Conservation (phyloP, 2,329 filamentous ascomycete genomes). For the Talaromyces sp. region DNA sequence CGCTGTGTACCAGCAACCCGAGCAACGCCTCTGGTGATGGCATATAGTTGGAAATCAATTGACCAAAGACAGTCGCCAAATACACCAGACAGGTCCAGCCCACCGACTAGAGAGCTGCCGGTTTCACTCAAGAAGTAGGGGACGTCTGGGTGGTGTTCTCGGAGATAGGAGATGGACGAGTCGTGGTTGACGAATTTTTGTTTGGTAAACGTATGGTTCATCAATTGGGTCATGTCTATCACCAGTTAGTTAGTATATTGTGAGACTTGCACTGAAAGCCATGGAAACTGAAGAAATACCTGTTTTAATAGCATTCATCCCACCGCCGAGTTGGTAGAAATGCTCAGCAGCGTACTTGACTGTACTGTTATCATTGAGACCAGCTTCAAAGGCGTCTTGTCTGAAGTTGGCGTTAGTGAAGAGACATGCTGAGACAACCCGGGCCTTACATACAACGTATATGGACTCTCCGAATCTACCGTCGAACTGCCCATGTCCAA, state of each 20-base stretch:
- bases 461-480: background rate
- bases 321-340: conserved; percentile 10
- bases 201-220: too few species aligned
- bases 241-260: too few species aligned
- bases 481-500: background rate
- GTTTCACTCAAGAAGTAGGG: too few species aligned
- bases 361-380: background rate
- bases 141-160: too few species aligned
- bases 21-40: conserved; percentile 14
- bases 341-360: conserved; percentile 14
- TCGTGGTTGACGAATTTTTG: too few species aligned
- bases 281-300: too few species aligned
- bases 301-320: too few species aligned
- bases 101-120: background rate
- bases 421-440: background rate
- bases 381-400: background rate
- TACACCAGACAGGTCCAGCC: conserved; percentile 2
- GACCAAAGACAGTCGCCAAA: conserved; percentile 13
- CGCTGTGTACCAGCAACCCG: conserved; percentile 15
- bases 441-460: background rate
- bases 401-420: background rate
- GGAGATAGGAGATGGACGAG: too few species aligned
- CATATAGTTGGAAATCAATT: conserved; percentile 13
- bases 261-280: too few species aligned
- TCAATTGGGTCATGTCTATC: too few species aligned